Evolutionary conservation across 495 filamentous ascomycete species (phyloP), one percentile per base, ranked within the genome.

Genomic region (Penicillium salamii): DNA sequence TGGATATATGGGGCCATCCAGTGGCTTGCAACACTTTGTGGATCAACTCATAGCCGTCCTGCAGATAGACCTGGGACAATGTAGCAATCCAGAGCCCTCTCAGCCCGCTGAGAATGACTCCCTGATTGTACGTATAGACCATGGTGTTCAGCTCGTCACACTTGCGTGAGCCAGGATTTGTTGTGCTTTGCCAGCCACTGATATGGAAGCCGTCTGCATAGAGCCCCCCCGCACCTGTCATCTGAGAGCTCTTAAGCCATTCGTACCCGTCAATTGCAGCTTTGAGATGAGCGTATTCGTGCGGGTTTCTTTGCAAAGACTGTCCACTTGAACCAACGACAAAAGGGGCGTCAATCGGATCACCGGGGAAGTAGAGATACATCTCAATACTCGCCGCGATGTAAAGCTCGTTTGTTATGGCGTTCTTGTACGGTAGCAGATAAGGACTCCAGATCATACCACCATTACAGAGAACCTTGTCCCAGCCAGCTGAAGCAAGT

Each of bases 91-190:
- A 96, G 1, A 98, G 79, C 1, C 87, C 88, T 23, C 88, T 81
- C 44, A 91, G 75, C 9, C 89, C 92, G 21, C 87, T 88, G 15
- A 98, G 82, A n/a, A 97, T 53, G 12, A 97, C 90, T 19, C 92
- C 92, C 67, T 97, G 92, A 69, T 97, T 97, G 71, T 97, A 97
- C 0, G 91, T 91, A 67, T 93, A 95, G 5, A 96, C 84, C 84
- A 91, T 91, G 42, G 91, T 82, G 65, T 95, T 87, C 12, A 91
- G 79, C 13, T 77, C 63, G 59, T 97, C 89, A 63, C 90, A 97
- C 37, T 80, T 74, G 14, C 68, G 59, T 1, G 76, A 78, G 34
- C 75, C 77, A 8, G 73, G 77, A 34, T 75, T 61, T 1, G 70
- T 59, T 1, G 65, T 46, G 43, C 70, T 66, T 28, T 65, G 58